These are phyloP conservation scores for Pulveroboletus frians DNA, from an alignment of 768 basidiomycete species.

Conservation along the genomic window DNA sequence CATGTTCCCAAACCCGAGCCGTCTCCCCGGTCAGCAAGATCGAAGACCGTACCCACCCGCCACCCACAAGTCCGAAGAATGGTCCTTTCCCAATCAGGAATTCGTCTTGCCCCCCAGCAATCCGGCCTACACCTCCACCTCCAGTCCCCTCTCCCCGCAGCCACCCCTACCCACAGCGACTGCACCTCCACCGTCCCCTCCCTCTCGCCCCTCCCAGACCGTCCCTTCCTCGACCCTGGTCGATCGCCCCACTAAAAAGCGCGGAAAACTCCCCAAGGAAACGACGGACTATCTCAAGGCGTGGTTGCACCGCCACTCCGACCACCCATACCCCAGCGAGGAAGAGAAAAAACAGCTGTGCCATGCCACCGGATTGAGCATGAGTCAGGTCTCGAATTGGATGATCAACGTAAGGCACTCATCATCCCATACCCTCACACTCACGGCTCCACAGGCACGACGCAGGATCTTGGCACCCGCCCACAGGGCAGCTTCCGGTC, in stretches of 20 bases:
- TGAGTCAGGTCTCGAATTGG: constrained; percentile 90
- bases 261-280: constrained; percentile 86
- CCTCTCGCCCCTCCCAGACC: constrained; percentile 48
- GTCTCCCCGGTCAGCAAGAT: constrained; percentile 68
- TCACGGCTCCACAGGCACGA: constrained; percentile 51
- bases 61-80: constrained; percentile 61
- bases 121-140: constrained; percentile 22
- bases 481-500: constrained; percentile 67
- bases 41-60: constrained; percentile 45
- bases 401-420: constrained; percentile 73
- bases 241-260: constrained; percentile 74
- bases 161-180: constrained; percentile 24
- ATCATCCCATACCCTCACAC: constrained; percentile 6
- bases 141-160: constrained; percentile 41
- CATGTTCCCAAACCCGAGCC: constrained; percentile 62
- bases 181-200: constrained; percentile 40
- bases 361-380: constrained; percentile 78
- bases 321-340: constrained; percentile 86
- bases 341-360: constrained; percentile 89
- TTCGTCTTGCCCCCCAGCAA: constrained; percentile 41
- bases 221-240: constrained; percentile 55
- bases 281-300: constrained; percentile 86
- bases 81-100: constrained; percentile 61
- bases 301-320: constrained; percentile 83
- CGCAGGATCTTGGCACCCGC: constrained; percentile 81